phyloP scores from a whole-genome alignment of 805 yeast species.

The Osmozyma mogii region DNA sequence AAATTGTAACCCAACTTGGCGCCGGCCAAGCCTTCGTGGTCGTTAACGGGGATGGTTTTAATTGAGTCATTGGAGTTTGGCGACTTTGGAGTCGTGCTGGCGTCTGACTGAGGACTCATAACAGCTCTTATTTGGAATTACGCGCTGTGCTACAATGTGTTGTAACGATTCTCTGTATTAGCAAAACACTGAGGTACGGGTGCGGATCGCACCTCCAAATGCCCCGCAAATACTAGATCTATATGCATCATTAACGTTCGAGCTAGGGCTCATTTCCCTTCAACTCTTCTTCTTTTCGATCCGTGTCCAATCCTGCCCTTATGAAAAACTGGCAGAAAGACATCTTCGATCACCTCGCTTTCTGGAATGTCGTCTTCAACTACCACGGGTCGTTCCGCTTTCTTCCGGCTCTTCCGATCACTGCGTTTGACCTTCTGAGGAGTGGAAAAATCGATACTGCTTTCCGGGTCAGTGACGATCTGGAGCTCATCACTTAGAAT shows the following conservation, averaged over 20 bases:
- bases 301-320: no score
- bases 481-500: neutral
- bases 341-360: no score
- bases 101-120: neutral
- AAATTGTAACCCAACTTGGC: slow-evolving; percentile 4
- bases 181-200: no score
- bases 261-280: no score
- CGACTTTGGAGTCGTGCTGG: neutral
- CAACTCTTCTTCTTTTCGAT: no score
- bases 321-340: no score
- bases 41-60: slow-evolving; percentile 6
- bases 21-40: slow-evolving; percentile 4
- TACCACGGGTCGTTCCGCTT: no score
- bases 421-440: slow-evolving; percentile 1
- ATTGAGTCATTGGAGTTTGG: neutral
- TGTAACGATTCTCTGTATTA: neutral
- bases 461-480: slow-evolving; percentile 1
- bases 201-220: no score
- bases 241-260: no score
- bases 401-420: slow-evolving; percentile 8
- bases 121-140: neutral
- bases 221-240: no score
- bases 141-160: neutral
- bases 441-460: no score
- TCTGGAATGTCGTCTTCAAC: no score